These are phyloP conservation scores for Colletotrichum lindemuthianum DNA, from an alignment of 2,329 filamentous ascomycete genomes.

Conservation along the genomic window DNA sequence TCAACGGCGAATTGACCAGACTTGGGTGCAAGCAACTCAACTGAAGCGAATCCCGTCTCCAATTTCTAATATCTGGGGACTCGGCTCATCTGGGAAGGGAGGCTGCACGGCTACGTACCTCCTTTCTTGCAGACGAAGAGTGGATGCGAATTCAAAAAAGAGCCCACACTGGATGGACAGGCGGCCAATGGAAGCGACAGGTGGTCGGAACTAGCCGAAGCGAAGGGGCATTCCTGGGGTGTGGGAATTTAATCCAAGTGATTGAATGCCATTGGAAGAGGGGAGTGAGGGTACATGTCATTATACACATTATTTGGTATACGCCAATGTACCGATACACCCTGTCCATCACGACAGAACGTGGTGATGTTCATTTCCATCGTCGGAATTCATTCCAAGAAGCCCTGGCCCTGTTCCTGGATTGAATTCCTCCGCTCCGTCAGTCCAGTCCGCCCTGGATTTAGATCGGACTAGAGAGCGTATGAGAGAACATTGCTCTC, in stretches of 20 bases:
- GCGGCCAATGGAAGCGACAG: constrained; percentile 1
- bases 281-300: neutral
- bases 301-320: neutral
- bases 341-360: neutral
- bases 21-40: too few species aligned
- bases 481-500: neutral
- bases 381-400: constrained; percentile 19
- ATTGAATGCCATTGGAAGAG: constrained; percentile 10
- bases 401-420: constrained; percentile 36
- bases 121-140: neutral
- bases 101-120: too few species aligned
- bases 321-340: neutral
- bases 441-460: constrained; percentile 8
- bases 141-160: neutral
- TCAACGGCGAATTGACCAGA: too few species aligned
- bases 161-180: neutral
- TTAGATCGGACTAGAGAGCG: neutral
- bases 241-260: constrained; percentile 20
- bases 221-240: constrained; percentile 12
- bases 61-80: too few species aligned
- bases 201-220: constrained; percentile 24
- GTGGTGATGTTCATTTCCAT: constrained; percentile 34
- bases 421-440: constrained; percentile 17
- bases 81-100: too few species aligned
- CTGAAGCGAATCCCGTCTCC: too few species aligned